phyloP scores from a whole-genome alignment of 1,284 basidiomycete genomes.

The Irpex lacteus region DNA sequence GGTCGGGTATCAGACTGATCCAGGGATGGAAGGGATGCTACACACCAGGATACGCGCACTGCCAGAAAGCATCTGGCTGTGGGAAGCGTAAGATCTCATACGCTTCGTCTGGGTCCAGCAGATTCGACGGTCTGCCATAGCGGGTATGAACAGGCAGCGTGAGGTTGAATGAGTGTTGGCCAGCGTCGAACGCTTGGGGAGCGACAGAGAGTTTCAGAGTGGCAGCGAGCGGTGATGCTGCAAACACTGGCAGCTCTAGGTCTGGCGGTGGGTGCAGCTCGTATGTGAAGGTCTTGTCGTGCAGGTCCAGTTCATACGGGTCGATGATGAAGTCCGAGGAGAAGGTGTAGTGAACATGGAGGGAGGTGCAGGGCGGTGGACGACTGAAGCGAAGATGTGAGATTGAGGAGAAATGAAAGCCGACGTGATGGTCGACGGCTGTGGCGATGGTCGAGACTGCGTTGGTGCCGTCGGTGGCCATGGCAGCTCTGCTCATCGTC shows the following conservation, averaged over 20 bases:
- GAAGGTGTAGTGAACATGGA: conserved; percentile 40
- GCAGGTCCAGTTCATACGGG: conserved; percentile 45
- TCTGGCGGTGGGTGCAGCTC: conserved; percentile 41
- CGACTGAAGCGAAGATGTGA: conserved; percentile 14
- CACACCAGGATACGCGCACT: conserved; percentile 26
- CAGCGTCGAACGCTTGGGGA: background rate
- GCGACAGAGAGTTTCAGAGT: conserved; percentile 37
- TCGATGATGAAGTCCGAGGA: conserved; percentile 48
- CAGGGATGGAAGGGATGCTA: background rate
- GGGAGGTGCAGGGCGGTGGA: conserved; percentile 21
- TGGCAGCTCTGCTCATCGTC: background rate
- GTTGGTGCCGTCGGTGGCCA: background rate
- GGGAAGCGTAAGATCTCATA: conserved; percentile 27
- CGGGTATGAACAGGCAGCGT: conserved; percentile 44
- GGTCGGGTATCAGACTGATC: background rate
- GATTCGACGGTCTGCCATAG: conserved; percentile 32
- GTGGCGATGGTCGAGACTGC: conserved; percentile 11
- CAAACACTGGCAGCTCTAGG: conserved; percentile 47
- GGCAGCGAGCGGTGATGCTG: conserved; percentile 33
- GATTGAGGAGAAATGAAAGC: conserved; percentile 30
- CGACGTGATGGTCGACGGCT: conserved; percentile 17
- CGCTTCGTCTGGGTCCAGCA: conserved; percentile 17
- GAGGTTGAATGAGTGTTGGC: conserved; percentile 29
- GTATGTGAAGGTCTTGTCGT: conserved; percentile 40
- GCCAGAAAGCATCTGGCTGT: conserved; percentile 39